phyloP scores from a whole-genome alignment of 2,329 filamentous ascomycete genomes.

The Curvularia verruculosa region DNA sequence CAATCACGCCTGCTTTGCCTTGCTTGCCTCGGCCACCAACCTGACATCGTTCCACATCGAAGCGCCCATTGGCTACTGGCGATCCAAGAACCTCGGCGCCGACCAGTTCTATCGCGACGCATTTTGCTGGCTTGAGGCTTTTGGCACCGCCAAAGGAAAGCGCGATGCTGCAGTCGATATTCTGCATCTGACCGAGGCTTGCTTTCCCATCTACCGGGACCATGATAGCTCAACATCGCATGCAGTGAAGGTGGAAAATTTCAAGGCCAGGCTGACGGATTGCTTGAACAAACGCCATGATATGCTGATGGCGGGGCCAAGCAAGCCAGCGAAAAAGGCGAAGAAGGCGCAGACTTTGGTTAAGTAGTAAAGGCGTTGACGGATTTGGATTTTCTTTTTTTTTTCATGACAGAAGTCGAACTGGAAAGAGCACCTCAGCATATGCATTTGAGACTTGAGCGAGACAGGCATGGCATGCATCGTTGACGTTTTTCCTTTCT shows the following conservation, averaged over 20 bases:
- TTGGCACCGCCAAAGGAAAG: slow-evolving; percentile 34
- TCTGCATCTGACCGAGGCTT: slow-evolving; percentile 16
- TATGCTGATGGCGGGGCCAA: slow-evolving; percentile 15
- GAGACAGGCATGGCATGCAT: too few species aligned
- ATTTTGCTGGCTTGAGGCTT: slow-evolving; percentile 46
- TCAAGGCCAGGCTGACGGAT: slow-evolving; percentile 28
- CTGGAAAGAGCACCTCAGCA: too few species aligned
- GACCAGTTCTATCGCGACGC: slow-evolving; percentile 45
- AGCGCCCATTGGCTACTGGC: slow-evolving; percentile 10
- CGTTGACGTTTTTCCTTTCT: too few species aligned
- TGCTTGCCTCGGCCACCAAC: slow-evolving; percentile 37
- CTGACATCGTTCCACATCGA: slow-evolving; percentile 36
- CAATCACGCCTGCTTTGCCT: slow-evolving; percentile 44
- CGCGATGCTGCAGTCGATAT: slow-evolving; percentile 40
- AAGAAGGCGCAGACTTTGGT: too few species aligned
- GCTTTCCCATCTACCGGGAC: background rate
- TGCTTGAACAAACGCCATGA: slow-evolving; percentile 27
- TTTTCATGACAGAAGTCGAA: too few species aligned
- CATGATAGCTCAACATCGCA: too few species aligned
- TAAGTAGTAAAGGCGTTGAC: too few species aligned
- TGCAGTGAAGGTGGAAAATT: slow-evolving; percentile 16
- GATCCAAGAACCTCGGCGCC: slow-evolving; percentile 20
- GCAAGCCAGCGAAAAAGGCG: background rate
- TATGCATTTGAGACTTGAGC: too few species aligned
- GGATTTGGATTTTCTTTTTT: too few species aligned